phyloP scores from a whole-genome alignment of 139 green algal species.

The Cymbomonas tetramitiformis region DNA sequence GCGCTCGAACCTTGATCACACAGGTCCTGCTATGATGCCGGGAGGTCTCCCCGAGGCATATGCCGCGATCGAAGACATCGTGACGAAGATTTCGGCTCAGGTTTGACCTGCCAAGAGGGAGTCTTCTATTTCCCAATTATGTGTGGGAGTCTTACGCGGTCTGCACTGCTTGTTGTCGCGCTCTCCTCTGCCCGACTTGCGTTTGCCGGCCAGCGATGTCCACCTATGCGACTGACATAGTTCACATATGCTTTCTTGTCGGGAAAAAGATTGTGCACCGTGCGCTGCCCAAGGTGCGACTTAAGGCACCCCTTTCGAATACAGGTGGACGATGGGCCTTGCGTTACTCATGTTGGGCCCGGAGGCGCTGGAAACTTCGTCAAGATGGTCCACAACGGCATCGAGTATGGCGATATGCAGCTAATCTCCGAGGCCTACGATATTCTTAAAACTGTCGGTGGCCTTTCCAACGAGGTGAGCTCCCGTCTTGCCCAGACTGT shows the following conservation, averaged over 20 bases:
- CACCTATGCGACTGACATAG: no score
- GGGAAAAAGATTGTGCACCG: background rate
- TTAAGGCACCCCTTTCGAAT: no score
- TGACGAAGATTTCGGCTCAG: constrained; percentile 85
- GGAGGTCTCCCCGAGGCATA: constrained; percentile 78
- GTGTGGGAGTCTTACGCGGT: no score
- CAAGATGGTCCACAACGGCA: constrained; percentile 99
- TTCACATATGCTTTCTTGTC: no score
- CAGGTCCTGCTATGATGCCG: constrained; percentile 94
- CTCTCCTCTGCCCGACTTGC: no score
- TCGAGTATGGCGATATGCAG: constrained; percentile 99
- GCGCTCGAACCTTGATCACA: no score
- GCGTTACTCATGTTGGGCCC: constrained; percentile 79
- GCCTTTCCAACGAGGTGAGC: constrained; percentile 84
- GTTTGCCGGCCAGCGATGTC: no score
- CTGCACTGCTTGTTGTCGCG: no score
- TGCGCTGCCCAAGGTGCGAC: background rate
- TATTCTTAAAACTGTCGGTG: constrained; percentile 80
- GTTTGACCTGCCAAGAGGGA: no score
- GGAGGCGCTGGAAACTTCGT: constrained; percentile 91
- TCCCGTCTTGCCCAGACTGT: no score
- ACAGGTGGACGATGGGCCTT: constrained; percentile 84
- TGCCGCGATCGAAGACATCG: constrained; percentile 63
- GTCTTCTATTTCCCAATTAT: no score
- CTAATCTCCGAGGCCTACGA: constrained; percentile 93